Evolutionary conservation across 2,329 filamentous ascomycete species (phyloP).

Genomic region (Hymenoscyphus fructigenus): DNA sequence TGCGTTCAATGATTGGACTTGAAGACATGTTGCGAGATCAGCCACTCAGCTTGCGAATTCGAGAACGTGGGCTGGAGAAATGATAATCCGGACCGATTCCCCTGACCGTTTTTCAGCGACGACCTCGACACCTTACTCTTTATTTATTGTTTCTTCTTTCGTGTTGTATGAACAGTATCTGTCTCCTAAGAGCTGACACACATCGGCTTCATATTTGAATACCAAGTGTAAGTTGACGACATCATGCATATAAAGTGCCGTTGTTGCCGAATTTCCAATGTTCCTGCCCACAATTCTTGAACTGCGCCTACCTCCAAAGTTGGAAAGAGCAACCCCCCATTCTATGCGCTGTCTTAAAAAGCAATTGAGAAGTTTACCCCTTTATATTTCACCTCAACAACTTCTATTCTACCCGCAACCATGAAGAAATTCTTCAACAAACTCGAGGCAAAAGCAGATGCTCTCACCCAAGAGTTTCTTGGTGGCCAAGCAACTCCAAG

Average conservation of each 20-base stretch:
- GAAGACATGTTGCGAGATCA: background rate
- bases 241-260: background rate
- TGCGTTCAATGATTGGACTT: constrained; percentile 6
- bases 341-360: background rate
- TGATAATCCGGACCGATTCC: background rate
- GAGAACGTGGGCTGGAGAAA: background rate
- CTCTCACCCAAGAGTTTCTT: constrained; percentile 29
- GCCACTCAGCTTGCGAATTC: constrained; percentile 7
- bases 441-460: constrained; percentile 31
- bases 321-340: background rate
- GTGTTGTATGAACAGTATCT: background rate
- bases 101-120: background rate
- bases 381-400: background rate
- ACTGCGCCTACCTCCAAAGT: constrained; percentile 4
- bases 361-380: background rate
- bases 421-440: constrained; percentile 43
- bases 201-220: background rate
- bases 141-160: background rate
- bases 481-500: constrained; percentile 2
- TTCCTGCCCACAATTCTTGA: background rate
- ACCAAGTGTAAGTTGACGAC: background rate
- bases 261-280: no score
- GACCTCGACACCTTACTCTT: background rate
- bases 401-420: background rate
- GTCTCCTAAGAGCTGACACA: background rate